Conservation (phyloP, 768 basidiomycete genomes). For the Lactarius deliciosus region DNA sequence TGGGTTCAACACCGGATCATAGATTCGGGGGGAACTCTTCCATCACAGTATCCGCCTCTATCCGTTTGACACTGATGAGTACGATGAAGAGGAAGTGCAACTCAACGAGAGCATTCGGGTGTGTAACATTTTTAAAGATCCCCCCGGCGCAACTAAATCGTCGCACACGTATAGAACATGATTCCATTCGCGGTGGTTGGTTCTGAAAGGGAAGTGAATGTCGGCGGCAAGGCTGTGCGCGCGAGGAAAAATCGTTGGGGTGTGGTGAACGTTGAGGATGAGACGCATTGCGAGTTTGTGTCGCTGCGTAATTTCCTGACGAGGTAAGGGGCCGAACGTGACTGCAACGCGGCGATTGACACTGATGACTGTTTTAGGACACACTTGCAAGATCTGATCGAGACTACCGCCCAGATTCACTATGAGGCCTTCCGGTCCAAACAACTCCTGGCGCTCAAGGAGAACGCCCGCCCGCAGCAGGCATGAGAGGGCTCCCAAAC, state of each 20-base stretch:
- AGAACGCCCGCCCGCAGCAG: constrained; percentile 40
- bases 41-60: constrained; percentile 93
- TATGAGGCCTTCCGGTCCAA: constrained; percentile 99
- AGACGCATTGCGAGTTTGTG: constrained; percentile 96
- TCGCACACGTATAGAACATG: constrained; percentile 59
- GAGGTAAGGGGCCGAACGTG: constrained; percentile 46
- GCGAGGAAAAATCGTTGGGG: constrained; percentile 99
- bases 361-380: constrained; percentile 52
- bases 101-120: constrained; percentile 91
- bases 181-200: constrained; percentile 97
- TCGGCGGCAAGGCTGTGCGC: constrained; percentile 93
- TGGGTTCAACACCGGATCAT: neutral
- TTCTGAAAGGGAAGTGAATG: constrained; percentile 93
- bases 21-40: constrained; percentile 92
- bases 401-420: constrained; percentile 98
- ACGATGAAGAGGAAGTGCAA: constrained; percentile 87
- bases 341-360: constrained; percentile 4
- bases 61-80: constrained; percentile 96
- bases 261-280: constrained; percentile 96
- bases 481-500: constrained; percentile 5
- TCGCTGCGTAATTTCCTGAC: constrained; percentile 97
- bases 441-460: constrained; percentile 95
- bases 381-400: constrained; percentile 96
- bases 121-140: constrained; percentile 35
- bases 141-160: neutral